Evolutionary conservation across 148 eudicot species (phyloP).

Genomic region (Silene uniflora): DNA sequence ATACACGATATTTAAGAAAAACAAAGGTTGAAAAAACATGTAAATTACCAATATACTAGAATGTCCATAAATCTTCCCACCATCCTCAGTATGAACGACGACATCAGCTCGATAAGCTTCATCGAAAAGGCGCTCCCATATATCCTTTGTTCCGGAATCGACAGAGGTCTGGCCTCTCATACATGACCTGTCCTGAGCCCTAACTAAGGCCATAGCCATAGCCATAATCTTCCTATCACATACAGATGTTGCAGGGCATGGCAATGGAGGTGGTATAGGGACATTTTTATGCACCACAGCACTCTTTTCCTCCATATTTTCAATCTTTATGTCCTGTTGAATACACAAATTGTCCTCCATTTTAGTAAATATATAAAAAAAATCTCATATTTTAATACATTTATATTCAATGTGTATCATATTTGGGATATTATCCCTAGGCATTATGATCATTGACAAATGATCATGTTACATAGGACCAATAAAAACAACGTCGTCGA

Average conservation of each 20-base stretch:
- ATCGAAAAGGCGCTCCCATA: slow-evolving; percentile 77
- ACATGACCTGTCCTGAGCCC: slow-evolving; percentile 8
- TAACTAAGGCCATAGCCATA: slow-evolving; percentile 22
- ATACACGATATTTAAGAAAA: too few species aligned
- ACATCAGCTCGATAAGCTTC: slow-evolving; percentile 86
- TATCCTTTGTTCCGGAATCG: slow-evolving; percentile 33
- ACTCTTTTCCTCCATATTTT: slow-evolving; percentile 27
- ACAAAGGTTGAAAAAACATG: too few species aligned
- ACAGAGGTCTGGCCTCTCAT: slow-evolving; percentile 21
- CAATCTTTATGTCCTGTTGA: slow-evolving; percentile 6
- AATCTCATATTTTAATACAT: too few species aligned
- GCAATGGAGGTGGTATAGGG: slow-evolving; percentile 48
- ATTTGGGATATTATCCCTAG: background rate
- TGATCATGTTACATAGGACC: background rate
- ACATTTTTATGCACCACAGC: slow-evolving; percentile 9
- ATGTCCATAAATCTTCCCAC: slow-evolving; percentile 68
- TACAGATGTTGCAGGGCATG: slow-evolving; percentile 24
- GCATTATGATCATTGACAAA: background rate
- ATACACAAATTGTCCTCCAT: background rate
- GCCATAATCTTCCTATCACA: slow-evolving; percentile 22
- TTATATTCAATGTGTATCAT: background rate
- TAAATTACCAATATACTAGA: slow-evolving; percentile 66
- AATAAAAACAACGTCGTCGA: too few species aligned
- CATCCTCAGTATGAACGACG: slow-evolving; percentile 44
- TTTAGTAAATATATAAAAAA: background rate